Base-by-base conservation (phyloP, 31 red algal species). In the Bonnemaisonia californica region DNA sequence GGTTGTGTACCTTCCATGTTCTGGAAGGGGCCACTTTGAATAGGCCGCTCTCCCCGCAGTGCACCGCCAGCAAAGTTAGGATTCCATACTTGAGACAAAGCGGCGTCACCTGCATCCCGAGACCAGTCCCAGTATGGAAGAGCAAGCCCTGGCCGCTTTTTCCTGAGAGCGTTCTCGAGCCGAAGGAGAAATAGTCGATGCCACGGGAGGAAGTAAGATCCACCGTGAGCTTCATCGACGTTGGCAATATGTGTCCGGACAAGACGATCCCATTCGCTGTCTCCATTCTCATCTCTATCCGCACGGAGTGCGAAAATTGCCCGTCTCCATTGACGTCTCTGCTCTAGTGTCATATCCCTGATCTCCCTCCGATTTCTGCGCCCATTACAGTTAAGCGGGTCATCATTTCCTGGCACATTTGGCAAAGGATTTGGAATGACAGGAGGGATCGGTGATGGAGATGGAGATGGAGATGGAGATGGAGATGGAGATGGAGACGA, bases 111-210 rank as follows among this genome's bases (percentile, higher is more conserved):
- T 11, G 81, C 74, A 39, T 92, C 89, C 1, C 47, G 32, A 32
- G 62, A 35, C 89, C 89, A 92, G 38, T 92, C 89, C 89, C 89
- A 92, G 34, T 76, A 92, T 55, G 89, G 89, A 45, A 92, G 61
- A 39, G 89, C 48, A 37, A 92, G 39, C 21, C 41, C 55, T 18
- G 89, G 81, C 54, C 74, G 41, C 28, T 70, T 60, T 59, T 75
- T 34, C n/a, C 89, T 56, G 28, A 92, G 28, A 23, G 81, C 81
- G 70, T 85, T 92, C 48, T 92, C 89, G 7, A 92, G 21, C 0
- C 74, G 74, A 13, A 85, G 75, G 19, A 92, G 40, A 59, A 85
- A 79, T 38, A 92, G 47, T 3, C 89, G 63, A 58, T 92, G 89
- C 89, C 89, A 92, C 32, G 89, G 74, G 11, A 92, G 51, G 36